phyloP scores from a whole-genome alignment of 2,329 filamentous ascomycete species.

The Fusarium agapanthi region DNA sequence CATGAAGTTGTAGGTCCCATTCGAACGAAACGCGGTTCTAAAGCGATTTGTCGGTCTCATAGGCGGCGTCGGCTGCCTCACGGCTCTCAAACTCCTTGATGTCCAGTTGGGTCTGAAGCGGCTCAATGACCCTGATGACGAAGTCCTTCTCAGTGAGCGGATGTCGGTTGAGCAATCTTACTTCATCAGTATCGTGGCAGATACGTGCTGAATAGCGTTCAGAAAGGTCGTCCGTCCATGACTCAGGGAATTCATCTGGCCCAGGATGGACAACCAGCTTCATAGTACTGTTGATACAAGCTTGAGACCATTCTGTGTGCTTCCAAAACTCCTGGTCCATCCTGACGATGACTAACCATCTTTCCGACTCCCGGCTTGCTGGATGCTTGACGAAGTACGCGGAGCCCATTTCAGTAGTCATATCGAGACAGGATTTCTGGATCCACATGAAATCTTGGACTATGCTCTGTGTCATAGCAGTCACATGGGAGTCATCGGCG shows the following conservation, averaged over 20 bases:
- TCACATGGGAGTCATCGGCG: background rate
- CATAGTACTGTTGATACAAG: background rate
- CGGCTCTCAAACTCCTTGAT: background rate
- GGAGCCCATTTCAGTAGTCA: background rate
- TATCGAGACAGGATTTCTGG: background rate
- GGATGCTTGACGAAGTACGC: background rate
- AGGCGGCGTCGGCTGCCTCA: background rate
- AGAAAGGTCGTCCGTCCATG: background rate
- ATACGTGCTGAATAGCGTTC: background rate
- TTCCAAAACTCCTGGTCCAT: background rate
- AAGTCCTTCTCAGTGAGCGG: background rate
- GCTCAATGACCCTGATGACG: background rate
- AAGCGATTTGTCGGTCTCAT: background rate
- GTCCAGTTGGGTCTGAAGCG: fast-evolving
- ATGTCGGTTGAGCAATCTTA: background rate
- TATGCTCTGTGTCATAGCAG: background rate
- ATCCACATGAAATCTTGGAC: background rate
- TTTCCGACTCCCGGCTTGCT: fast-evolving
- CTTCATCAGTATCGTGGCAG: background rate
- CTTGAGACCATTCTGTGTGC: background rate
- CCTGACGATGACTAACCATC: background rate
- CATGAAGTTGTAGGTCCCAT: background rate
- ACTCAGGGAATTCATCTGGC: background rate
- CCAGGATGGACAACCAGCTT: background rate
- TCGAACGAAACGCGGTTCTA: background rate